Base-by-base conservation (phyloP, 331 rosid species). In the Spiraea crenata region DNA sequence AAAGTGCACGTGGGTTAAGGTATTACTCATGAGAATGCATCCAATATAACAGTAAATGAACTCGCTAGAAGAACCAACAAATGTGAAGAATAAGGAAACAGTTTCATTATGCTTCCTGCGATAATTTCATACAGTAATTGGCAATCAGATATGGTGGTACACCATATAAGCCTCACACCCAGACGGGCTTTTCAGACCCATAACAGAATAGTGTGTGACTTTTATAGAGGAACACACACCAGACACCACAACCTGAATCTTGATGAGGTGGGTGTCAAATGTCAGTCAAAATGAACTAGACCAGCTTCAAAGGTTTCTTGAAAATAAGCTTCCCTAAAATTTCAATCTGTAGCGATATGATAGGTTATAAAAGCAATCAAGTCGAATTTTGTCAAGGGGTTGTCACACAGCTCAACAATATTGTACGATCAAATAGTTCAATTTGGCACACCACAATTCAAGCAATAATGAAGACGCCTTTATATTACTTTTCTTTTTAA, bases 241-340 rank as follows among this genome's bases (percentile, higher is more conserved):
- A 5, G 49, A 48, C 51, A 38, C 19, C 45, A 65, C n/a, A 65
- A 57, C 47, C 58, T 44, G 59, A 68, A 68, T 56, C 72, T 56
- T 70, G 65, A 74, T 7, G 25, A 38, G 65, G 57, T 63, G 19
- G 56, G 50, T 38, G 55, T 59, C 65, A 51, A 42, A 17, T 46
- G 47, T 41, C 58, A 44, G 48, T 57, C 54, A 56, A 5, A 39
- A 57, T 2, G 20, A 58, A n/a, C 51, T 0, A 39, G 64, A 59
- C 75, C 20, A 31, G 17, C n/a, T 63, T 65, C 34, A 35, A 66
- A 34, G 54, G 39, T 58, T 58, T 72, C 49, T 14, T 72, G 61
- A 17, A 61, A 17, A 13, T 6, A 50, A 73, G 7, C 12, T 48
- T 42, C 58, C 57, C 4, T 37, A 52, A 40, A 17, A 16, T 57